These are phyloP conservation scores for Curvularia sp. DNA, from an alignment of 2,329 filamentous ascomycete species.

Conservation along the genomic window DNA sequence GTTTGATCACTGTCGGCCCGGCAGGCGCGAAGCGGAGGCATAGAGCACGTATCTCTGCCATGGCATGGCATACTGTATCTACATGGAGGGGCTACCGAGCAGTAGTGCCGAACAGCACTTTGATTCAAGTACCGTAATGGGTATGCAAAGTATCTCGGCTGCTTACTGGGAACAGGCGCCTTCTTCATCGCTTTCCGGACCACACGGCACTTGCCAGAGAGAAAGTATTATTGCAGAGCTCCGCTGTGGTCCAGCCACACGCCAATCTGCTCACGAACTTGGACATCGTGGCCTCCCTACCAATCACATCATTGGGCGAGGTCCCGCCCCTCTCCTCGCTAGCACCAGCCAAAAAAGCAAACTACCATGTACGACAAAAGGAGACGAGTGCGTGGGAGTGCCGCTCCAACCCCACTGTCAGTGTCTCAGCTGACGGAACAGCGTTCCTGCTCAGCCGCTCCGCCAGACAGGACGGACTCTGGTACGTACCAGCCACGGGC, in stretches of 20 bases:
- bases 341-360: conserved; percentile 29
- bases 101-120: not conserved
- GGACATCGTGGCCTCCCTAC: conserved; percentile 21
- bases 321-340: conserved; percentile 17
- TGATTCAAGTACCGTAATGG: not conserved
- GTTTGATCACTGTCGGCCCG: conserved; percentile 19
- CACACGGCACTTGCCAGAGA: conserved; percentile 11
- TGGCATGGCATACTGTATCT: not conserved
- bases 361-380: conserved; percentile 12
- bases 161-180: too few species aligned
- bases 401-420: conserved; percentile 18
- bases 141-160: not conserved
- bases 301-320: conserved; percentile 14
- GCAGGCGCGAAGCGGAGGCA: conserved; percentile 9
- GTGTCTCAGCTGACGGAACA: conserved; percentile 22
- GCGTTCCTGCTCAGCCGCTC: conserved; percentile 17
- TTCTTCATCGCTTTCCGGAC: too few species aligned
- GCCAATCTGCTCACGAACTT: conserved; percentile 28
- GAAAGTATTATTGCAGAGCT: conserved; percentile 16
- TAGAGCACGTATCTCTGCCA: not conserved
- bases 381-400: not conserved
- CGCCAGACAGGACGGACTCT: conserved; percentile 3
- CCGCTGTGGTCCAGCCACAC: conserved; percentile 18
- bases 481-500: conserved; percentile 8
- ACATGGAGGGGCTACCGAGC: not conserved